phyloP scores from a whole-genome alignment of 345 rosid genomes.

The Eucalyptus polybractea region DNA sequence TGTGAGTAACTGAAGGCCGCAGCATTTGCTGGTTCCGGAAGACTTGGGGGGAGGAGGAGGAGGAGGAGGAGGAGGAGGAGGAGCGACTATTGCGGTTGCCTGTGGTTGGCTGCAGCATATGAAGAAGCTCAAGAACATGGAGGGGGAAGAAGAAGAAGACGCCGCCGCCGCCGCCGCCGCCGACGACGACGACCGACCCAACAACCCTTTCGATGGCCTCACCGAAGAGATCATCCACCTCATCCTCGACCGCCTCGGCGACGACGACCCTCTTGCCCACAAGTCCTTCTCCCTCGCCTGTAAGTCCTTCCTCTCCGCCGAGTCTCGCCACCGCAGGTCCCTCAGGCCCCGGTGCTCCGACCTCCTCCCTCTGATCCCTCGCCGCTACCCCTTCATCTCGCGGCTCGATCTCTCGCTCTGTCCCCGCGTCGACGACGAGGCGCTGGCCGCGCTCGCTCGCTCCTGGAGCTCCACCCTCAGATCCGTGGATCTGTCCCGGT shows the following conservation, averaged over 20 bases:
- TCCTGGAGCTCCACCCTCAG: constrained; percentile 9
- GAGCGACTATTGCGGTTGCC: not conserved
- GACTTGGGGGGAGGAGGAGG: not conserved
- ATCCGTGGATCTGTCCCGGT: constrained; percentile 44
- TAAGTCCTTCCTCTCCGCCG: constrained; percentile 30
- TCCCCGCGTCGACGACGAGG: constrained; percentile 32
- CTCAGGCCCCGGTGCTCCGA: constrained; percentile 47
- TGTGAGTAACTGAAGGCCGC: not conserved
- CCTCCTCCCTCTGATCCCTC: constrained; percentile 29
- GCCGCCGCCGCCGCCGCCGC: not conserved
- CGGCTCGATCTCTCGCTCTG: constrained; percentile 52
- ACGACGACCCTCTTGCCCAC: constrained; percentile 26
- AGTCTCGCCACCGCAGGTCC: constrained; percentile 32
- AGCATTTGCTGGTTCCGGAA: not conserved
- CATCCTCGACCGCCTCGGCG: constrained; percentile 29
- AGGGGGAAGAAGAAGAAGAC: not conserved
- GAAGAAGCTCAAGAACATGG: not conserved
- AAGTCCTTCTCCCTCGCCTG: constrained; percentile 47
- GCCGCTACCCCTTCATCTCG: constrained; percentile 29
- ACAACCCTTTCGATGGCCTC: constrained; percentile 25
- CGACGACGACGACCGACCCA: not conserved
- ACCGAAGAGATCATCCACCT: constrained; percentile 45
- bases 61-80: not conserved
- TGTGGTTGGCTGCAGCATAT: not conserved
- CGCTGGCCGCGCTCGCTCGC: constrained; percentile 10